Base-by-base conservation (phyloP, 2,329 filamentous ascomycete species). In the Fusarium globosum region DNA sequence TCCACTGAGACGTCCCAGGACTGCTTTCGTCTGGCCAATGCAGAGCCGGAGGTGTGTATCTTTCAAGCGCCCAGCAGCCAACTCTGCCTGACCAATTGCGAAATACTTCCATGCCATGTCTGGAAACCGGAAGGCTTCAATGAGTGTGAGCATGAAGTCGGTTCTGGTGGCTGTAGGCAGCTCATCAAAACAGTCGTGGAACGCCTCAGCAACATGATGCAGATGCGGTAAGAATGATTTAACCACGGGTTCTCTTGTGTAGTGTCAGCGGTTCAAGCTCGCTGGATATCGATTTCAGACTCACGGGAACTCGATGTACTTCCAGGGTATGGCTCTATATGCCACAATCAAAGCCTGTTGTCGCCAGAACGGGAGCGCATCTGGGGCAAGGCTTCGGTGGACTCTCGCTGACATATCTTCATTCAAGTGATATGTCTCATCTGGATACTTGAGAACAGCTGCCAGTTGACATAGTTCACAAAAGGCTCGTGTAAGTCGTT, bases 61-160 rank as follows among this genome's bases (percentile, higher is more conserved):
- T 33, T 76, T 72, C 18, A 76, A 53, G 9, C 66, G 74, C 20
- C 61, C 65, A 18, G 69, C 56, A 43, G 61, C 69, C 56, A 64
- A 23, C 33, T 76, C 72, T 30, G 74, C 74, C 35, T 73, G 69
- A 2, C 61, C 61, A 23, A 76, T 59, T 5, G 69, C 63, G 38
- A 76, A 76, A 43, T 76, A 74, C 33, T 73, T 76, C 74, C 74
- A 76, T 26, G 69, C 69, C 69, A 76, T 75, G n/a, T 61, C 64
- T 26, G 74, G 74, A 35, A 76, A 75, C 13, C 74, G 63, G 21
- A 71, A 76, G n/a, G 71, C 74, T 48, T 76, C 71, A 28, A 76
- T 59, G 38, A 76, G 74, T 7, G 74, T 71, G 49, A 76, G 74
- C 65, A 65, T 72, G 20, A 76, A 72, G 52, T 75, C 74, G 49